Evolutionary conservation across 2,329 filamentous ascomycete genomes (phyloP).

Genomic region (Sarocladium strictum): DNA sequence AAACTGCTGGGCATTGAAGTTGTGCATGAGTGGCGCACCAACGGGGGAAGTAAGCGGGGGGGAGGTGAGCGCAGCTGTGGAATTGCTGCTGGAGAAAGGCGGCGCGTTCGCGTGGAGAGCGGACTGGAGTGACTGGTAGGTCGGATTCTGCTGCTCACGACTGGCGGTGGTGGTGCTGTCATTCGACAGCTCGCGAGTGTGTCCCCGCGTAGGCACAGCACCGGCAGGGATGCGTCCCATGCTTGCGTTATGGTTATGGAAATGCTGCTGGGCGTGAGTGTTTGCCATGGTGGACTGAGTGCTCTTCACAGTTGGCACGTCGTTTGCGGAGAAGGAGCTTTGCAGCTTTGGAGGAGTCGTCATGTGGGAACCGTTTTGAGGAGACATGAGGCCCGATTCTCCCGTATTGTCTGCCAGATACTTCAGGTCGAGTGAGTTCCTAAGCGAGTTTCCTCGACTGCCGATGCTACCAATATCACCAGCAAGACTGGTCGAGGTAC

Average conservation of each 20-base stretch:
- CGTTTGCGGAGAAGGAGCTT: slow-evolving; percentile 84
- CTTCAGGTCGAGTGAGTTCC: slow-evolving; percentile 53
- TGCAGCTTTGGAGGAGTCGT: slow-evolving; percentile 69
- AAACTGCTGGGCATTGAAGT: slow-evolving; percentile 26
- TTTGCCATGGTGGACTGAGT: slow-evolving; percentile 45
- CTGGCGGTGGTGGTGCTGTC: slow-evolving; percentile 34
- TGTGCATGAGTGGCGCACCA: slow-evolving; percentile 18
- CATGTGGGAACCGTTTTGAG: slow-evolving; percentile 46
- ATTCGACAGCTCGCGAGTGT: slow-evolving; percentile 65
- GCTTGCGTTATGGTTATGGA: slow-evolving; percentile 75
- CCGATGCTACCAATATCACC: slow-evolving; percentile 41
- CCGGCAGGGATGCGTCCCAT: slow-evolving; percentile 72
- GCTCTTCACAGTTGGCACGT: slow-evolving; percentile 79
- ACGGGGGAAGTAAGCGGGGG: slow-evolving; percentile 20
- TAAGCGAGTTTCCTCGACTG: slow-evolving; percentile 41
- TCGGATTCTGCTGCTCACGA: slow-evolving; percentile 37
- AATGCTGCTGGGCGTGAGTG: slow-evolving; percentile 56
- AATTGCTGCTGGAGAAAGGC: slow-evolving; percentile 63
- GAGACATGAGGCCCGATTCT: slow-evolving; percentile 33
- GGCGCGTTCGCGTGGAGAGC: slow-evolving; percentile 74
- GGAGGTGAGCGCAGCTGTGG: slow-evolving; percentile 22
- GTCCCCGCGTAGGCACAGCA: slow-evolving; percentile 54
- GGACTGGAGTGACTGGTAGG: slow-evolving; percentile 59
- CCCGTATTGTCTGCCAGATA: slow-evolving; percentile 40
- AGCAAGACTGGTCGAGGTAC: slow-evolving; percentile 32